Evolutionary conservation across 805 yeast genomes (phyloP), one percentile per base, ranked within the genome.

Genomic region (Debaryomyces maramus): DNA sequence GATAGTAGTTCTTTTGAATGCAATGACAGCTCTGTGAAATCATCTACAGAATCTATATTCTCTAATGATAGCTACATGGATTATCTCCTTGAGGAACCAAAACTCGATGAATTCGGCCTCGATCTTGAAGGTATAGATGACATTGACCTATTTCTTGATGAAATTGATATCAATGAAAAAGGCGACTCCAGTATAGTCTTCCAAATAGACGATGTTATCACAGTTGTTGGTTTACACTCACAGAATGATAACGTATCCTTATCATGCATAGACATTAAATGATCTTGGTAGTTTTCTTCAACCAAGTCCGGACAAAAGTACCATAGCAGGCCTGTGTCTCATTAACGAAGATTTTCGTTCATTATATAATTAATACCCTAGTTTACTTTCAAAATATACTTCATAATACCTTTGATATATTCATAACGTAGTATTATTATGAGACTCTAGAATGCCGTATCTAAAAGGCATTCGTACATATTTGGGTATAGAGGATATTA

Each of bases 151-250:
- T 51, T 51, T 19, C 38, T 57, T 19, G 56, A 53, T 5, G 58
- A 57, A 29, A 31, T 56, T 15, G 52, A 53, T 8, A 27, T 51
- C 14, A 40, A 46, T 16, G 51, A 33, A 5, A 40, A 41, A 6
- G 56, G 48, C n/a, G 41, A 48, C 6, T 44, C 55, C 11, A 36
- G 35, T 15, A 31, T 46, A 36, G 45, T 60, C 11, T 57, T 48
- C 38, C 34, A 45, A 19, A 52, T 60, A n/a, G 60, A 59, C 31
- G 51, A 48, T 14, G 54, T 58, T 11, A 51, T 60, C n/a, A 48
- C 56, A 11, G 47, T 58, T 3, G 45, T 49, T 19, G 53, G 50
- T 7, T 10, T 40, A 13, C 39, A 40, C 19, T 17, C 28, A 14
- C 18, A 13, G 4, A 7, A 7, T 24, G 28, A 24, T 5, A 6